Conservation (phyloP, 179 eudicot genomes). For the Spergularia azorica region DNA sequence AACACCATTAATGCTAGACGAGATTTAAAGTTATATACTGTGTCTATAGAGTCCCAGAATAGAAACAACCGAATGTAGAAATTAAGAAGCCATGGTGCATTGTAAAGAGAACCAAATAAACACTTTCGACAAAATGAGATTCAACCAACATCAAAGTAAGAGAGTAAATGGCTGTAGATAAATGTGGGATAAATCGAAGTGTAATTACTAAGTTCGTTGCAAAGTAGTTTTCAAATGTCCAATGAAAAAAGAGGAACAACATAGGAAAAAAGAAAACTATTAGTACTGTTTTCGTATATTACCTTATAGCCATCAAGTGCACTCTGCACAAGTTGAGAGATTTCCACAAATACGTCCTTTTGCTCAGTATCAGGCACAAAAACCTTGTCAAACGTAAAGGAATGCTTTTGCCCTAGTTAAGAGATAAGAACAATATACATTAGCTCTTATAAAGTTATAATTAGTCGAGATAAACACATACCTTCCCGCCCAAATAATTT, state of each 20-base stretch:
- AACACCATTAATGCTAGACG: not conserved
- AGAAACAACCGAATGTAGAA: not conserved
- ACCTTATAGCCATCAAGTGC: slow-evolving; percentile 99
- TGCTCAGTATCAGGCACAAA: slow-evolving; percentile 84
- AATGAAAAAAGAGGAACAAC: not conserved
- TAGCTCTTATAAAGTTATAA: not conserved
- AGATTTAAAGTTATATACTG: not conserved
- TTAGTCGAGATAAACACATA: not conserved
- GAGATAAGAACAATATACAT: slow-evolving; percentile 9
- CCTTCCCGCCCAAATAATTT: not conserved
- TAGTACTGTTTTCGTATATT: slow-evolving; percentile 10
- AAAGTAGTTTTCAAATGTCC: not conserved
- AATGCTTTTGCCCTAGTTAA: slow-evolving; percentile 71
- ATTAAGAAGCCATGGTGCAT: not conserved
- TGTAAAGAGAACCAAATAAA: not conserved
- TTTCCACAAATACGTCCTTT: slow-evolving; percentile 90
- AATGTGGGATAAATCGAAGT: not conserved
- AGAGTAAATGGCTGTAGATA: not conserved
- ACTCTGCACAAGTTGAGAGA: slow-evolving; percentile 97
- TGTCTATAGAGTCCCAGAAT: not conserved
- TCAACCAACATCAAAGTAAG: not conserved
- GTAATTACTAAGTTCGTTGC: not conserved
- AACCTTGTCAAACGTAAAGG: slow-evolving; percentile 83
- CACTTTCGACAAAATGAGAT: not conserved
- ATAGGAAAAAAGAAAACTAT: not conserved